Base-by-base conservation (phyloP, 1,284 basidiomycete species). In the Leccinum fallax region DNA sequence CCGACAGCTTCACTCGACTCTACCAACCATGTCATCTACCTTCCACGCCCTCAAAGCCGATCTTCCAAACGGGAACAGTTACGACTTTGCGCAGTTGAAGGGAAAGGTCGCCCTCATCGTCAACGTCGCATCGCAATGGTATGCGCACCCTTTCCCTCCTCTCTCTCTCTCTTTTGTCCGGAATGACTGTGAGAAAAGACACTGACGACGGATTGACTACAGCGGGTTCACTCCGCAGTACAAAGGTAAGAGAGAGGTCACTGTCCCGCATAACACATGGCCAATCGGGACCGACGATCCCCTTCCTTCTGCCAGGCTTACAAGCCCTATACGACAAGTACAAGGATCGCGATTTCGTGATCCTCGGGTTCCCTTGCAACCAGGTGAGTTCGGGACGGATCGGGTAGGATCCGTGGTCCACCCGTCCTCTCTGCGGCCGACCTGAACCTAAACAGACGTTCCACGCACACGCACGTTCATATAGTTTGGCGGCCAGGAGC, bases 361-460 rank as follows among this genome's bases (percentile, higher is more conserved):
- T 96, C 68, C 81, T 97, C 61, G 94, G 95, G 2, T 96, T 96
- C 82, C 94, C 94, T 34, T 95, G 89, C 80, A 96, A 97, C 75
- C 94, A 95, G 80, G 93, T 93, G 63, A 64, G 81, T 67, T 34
- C 9, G n/a, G 9, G 16, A 49, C 21, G 21, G 48, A 49, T 26
- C 48, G 11, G 48, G 15, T 10, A 13, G 32, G 32, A 34, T 34
- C 32, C 11, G 10, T 16, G 15, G 15, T 15, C 36, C 7, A 36
- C 36, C 15, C 15, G 40, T 43, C 40, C 15, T 19, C 40, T 43
- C 5, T 43, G 40, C 15, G 15, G 15, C 36, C 40, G 40, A 19
- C n/a, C 40, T 43, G n/a, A 19, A 43, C 8, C n/a, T 19, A 43
- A 43, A 43, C n/a, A 10, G 5, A 43, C n/a, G 40, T 11, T 43